These are phyloP conservation scores for Eucalyptus cloeziana DNA, from an alignment of 345 rosid species.

Conservation along the genomic window DNA sequence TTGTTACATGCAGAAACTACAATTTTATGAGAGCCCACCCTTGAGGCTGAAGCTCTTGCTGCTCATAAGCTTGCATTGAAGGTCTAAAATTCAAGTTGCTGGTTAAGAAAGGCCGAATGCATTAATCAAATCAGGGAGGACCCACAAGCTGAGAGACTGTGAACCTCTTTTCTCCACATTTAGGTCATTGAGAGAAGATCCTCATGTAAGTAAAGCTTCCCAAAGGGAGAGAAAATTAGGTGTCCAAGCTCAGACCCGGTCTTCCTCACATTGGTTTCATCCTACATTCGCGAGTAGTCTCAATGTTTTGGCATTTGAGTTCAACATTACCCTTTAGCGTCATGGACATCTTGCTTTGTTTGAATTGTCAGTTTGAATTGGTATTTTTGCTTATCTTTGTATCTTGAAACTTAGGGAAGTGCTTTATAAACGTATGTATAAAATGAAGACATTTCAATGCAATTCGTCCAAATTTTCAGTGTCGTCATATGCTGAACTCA, in stretches of 20 bases:
- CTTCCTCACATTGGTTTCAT: background rate
- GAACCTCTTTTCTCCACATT: no score
- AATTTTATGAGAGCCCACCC: background rate
- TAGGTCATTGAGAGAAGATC: no score
- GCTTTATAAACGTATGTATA: no score
- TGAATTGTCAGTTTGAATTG: rapidly evolving
- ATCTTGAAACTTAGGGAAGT: no score
- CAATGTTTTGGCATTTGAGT: background rate
- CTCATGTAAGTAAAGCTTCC: no score
- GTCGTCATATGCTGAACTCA: background rate
- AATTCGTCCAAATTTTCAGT: background rate
- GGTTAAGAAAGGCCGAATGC: rapidly evolving
- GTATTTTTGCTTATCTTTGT: no score
- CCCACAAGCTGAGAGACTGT: no score
- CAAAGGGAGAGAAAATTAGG: no score
- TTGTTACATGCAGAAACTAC: slow-evolving; percentile 62
- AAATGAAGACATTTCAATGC: background rate
- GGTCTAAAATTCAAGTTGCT: background rate
- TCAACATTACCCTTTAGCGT: background rate
- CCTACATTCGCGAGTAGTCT: rapidly evolving
- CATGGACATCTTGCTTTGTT: background rate
- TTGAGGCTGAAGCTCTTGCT: slow-evolving; percentile 90
- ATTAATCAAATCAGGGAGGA: no score
- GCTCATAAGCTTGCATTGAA: slow-evolving; percentile 74
- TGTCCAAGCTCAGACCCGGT: background rate